A percentile compares a stretch with the other conserved stretches of the same genome.
These are phyloP conservation scores for Lachnellula willkommii DNA, from an alignment of 2,329 filamentous ascomycete species.

Conservation along the genomic window DNA sequence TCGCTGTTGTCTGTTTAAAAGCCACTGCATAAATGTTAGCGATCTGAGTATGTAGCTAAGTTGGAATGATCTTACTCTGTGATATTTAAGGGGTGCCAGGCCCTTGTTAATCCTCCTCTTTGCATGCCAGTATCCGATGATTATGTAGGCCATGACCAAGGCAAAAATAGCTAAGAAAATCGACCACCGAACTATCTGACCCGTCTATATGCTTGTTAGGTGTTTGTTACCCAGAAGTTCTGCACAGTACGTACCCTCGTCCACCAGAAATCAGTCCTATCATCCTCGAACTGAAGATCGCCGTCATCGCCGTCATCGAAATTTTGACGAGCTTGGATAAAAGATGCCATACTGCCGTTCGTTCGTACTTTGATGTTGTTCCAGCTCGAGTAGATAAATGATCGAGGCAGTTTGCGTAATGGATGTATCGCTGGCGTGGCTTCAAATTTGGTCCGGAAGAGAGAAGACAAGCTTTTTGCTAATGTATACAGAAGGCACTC, in stretches of 20 bases:
- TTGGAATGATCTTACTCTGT: conserved; percentile 48
- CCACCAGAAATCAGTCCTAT: conserved; percentile 35
- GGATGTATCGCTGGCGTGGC: conserved; percentile 10
- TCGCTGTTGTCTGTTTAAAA: conserved; percentile 27
- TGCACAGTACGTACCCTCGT: conserved; percentile 31
- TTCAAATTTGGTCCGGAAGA: conserved; percentile 3
- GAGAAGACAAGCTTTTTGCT: conserved; percentile 13
- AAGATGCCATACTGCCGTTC: not conserved
- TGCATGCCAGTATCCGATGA: conserved; percentile 67
- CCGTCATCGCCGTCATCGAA: not conserved
- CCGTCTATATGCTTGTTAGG: conserved; percentile 29
- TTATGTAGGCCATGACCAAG: conserved; percentile 55
- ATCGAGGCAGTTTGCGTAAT: not conserved
- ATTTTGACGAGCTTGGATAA: conserved; percentile 1
- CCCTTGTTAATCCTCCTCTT: conserved; percentile 61
- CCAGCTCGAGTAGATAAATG: not conserved
- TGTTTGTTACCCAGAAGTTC: not conserved
- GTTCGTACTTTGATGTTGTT: not conserved
- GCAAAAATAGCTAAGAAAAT: conserved; percentile 59
- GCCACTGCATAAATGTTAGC: conserved; percentile 26
- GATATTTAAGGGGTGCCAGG: conserved; percentile 60
- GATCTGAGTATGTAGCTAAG: not conserved
- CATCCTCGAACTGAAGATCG: conserved; percentile 20
- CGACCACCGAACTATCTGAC: conserved; percentile 58
- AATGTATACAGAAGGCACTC: not conserved